Evolutionary conservation across 371 early-diverging fungal species (phyloP).

Genomic region (Gilbertella persicaria): DNA sequence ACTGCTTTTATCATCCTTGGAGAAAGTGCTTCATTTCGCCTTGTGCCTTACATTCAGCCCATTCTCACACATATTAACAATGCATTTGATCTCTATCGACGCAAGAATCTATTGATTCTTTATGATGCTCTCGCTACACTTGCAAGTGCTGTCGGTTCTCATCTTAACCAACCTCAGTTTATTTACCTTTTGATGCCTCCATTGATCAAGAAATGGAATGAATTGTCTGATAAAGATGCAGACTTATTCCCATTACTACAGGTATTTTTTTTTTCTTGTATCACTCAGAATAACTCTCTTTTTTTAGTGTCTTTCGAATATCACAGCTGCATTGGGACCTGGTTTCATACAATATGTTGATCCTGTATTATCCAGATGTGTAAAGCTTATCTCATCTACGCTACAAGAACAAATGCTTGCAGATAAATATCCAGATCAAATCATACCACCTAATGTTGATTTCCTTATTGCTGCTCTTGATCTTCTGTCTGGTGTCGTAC

Average conservation of each 20-base stretch:
- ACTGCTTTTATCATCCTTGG: slow-evolving; percentile 89
- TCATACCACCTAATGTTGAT: slow-evolving; percentile 77
- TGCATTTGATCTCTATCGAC: slow-evolving; percentile 85
- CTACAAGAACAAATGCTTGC: slow-evolving; percentile 58
- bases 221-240: slow-evolving; percentile 74
- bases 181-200: slow-evolving; percentile 84
- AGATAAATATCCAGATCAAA: slow-evolving; percentile 49
- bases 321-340: slow-evolving; percentile 79
- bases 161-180: slow-evolving; percentile 72
- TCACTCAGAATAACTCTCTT: not conserved
- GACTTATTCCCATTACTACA: slow-evolving; percentile 91
- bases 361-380: slow-evolving; percentile 76
- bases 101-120: slow-evolving; percentile 84
- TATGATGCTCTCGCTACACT: slow-evolving; percentile 94
- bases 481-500: slow-evolving; percentile 82
- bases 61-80: slow-evolving; percentile 73
- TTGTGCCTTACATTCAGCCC: slow-evolving; percentile 81
- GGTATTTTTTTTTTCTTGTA: slow-evolving; percentile 34
- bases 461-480: slow-evolving; percentile 88
- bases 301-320: slow-evolving; percentile 75
- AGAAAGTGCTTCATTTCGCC: slow-evolving; percentile 74
- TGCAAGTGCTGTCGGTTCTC: slow-evolving; percentile 83
- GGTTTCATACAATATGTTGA: slow-evolving; percentile 77
- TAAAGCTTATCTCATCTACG: slow-evolving; percentile 70
- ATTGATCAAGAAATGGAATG: slow-evolving; percentile 81